Conservation (phyloP, 2,329 filamentous ascomycete genomes). For the Penicillium sp. region DNA sequence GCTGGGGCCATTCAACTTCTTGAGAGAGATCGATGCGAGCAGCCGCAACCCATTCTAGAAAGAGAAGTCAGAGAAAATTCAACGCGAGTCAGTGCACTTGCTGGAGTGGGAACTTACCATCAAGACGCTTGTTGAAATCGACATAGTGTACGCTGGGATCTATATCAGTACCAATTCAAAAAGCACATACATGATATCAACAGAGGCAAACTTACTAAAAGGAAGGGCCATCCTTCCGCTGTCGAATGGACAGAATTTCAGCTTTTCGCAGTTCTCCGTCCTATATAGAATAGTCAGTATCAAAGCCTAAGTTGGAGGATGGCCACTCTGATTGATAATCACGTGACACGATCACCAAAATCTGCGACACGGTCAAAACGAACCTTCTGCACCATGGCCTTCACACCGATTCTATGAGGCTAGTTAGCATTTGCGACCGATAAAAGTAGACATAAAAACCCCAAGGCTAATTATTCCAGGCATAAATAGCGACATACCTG, state of each 20-base stretch:
- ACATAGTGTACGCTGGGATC: constrained; percentile 76
- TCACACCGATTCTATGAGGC: constrained; percentile 61
- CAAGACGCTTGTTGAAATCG: constrained; percentile 89
- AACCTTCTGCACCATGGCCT: constrained; percentile 69
- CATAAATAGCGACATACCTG: constrained; percentile 55
- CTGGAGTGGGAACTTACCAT: constrained; percentile 42
- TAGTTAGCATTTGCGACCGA: constrained; percentile 39
- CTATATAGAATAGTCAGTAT: constrained; percentile 39
- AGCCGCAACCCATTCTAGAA: constrained; percentile 82
- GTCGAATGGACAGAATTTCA: constrained; percentile 92
- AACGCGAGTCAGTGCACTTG: background rate
- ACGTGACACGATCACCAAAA: constrained; percentile 32
- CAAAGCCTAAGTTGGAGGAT: background rate
- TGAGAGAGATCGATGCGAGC: constrained; percentile 80
- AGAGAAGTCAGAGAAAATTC: constrained; percentile 34
- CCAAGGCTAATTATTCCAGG: constrained; percentile 4
- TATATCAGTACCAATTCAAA: constrained; percentile 19
- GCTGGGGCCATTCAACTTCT: constrained; percentile 94
- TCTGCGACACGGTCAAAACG: constrained; percentile 31
- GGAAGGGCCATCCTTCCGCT: constrained; percentile 80
- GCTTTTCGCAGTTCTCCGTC: constrained; percentile 85
- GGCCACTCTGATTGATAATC: constrained; percentile 15
- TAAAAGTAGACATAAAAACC: constrained; percentile 23
- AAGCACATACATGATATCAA: background rate
- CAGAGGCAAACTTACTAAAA: constrained; percentile 63